These are phyloP conservation scores for Gonium pectorale DNA, from an alignment of 139 green algal species.

Conservation along the genomic window DNA sequence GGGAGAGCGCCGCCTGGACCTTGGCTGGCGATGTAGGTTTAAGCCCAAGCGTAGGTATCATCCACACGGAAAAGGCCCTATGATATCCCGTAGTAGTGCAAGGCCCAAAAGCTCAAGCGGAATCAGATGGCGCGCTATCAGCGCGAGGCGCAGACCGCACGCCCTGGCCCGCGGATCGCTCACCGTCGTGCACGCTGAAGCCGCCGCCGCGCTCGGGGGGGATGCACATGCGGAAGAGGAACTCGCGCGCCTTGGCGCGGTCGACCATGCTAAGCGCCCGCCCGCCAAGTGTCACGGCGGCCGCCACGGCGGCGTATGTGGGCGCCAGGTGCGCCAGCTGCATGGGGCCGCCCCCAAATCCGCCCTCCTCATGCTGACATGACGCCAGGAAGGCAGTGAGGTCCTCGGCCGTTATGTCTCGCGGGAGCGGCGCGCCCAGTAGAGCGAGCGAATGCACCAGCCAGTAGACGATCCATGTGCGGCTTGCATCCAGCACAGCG, in stretches of 20 bases:
- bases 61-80: too few relatives aligned
- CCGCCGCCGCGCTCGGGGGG: conserved; percentile 74
- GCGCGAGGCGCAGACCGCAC: too few relatives aligned
- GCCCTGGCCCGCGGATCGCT: too few relatives aligned
- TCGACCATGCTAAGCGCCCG: conserved; percentile 77
- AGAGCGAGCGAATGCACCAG: conserved; percentile 90
- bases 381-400: conserved; percentile 79
- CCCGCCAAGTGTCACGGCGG: conserved; percentile 87
- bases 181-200: conserved; percentile 91
- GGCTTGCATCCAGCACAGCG: conserved; percentile 81
- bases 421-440: conserved; percentile 60
- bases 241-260: conserved; percentile 62
- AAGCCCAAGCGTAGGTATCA: too few relatives aligned
- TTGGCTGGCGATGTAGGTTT: too few relatives aligned
- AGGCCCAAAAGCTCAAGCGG: too few relatives aligned
- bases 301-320: conserved; percentile 92
- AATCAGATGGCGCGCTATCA: too few relatives aligned
- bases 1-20: too few relatives aligned
- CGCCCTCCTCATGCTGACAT: conserved; percentile 84
- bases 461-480: conserved; percentile 95
- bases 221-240: conserved; percentile 85
- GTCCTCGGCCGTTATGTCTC: conserved; percentile 41
- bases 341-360: conserved; percentile 89
- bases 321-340: conserved; percentile 96
- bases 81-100: too few relatives aligned